Conservation (phyloP, 2,329 filamentous ascomycete genomes). For the Pestalotiopsis fici region DNA sequence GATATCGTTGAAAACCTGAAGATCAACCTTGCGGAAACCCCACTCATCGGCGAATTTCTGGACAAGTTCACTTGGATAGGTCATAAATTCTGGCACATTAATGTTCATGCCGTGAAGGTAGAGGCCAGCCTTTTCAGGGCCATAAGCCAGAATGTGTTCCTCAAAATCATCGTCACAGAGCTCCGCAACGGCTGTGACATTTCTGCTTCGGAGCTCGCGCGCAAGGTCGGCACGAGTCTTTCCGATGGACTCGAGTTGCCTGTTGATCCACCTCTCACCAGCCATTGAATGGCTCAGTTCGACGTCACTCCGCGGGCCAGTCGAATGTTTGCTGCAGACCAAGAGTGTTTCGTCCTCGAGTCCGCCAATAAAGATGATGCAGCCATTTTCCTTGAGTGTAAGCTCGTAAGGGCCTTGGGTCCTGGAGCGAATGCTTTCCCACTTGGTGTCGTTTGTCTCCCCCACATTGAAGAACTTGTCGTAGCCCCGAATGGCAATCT, state of each 20-base stretch:
- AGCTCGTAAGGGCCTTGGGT: constrained; percentile 91
- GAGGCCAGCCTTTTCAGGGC: constrained; percentile 78
- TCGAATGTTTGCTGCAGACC: constrained; percentile 99
- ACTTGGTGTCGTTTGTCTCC: constrained; percentile 80
- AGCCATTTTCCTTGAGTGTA: constrained; percentile 98
- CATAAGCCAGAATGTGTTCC: constrained; percentile 93
- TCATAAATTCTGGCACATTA: constrained; percentile 89
- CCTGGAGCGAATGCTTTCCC: constrained; percentile 73
- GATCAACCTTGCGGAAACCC: constrained; percentile 90
- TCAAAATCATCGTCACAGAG: constrained; percentile 96
- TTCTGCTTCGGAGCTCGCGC: constrained; percentile 71
- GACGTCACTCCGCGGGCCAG: constrained; percentile 72
- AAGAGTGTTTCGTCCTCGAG: constrained; percentile 86
- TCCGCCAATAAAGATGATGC: constrained; percentile 95
- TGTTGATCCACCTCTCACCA: constrained; percentile 80
- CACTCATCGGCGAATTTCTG: constrained; percentile 88
- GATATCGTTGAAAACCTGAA: constrained; percentile 76
- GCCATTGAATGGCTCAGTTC: constrained; percentile 80
- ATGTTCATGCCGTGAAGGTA: constrained; percentile 97
- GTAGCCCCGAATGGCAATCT: constrained; percentile 89
- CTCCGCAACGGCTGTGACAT: constrained; percentile 93
- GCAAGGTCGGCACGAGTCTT: constrained; percentile 81
- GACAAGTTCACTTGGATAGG: constrained; percentile 80
- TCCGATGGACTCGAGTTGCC: constrained; percentile 75
- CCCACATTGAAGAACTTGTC: constrained; percentile 98